Conservation (phyloP, 1,284 basidiomycete genomes). For the Irpex sp. region DNA sequence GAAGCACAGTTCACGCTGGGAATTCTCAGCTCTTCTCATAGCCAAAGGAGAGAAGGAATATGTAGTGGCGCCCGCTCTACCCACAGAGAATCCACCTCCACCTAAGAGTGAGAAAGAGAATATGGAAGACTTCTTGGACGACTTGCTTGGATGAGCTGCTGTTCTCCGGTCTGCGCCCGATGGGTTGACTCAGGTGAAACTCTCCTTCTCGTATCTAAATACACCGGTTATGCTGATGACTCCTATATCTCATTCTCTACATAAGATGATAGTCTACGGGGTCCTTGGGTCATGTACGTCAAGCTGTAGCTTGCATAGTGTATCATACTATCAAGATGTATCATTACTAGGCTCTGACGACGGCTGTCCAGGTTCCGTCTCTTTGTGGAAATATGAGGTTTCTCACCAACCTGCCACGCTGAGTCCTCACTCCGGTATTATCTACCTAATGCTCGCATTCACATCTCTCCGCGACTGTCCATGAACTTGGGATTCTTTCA, state of each 20-base stretch:
- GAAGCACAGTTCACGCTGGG: background rate
- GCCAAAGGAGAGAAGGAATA: constrained; percentile 26
- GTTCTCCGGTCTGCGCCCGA: background rate
- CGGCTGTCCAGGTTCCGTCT: background rate
- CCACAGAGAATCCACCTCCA: constrained; percentile 25
- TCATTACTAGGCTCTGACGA: too few relatives aligned
- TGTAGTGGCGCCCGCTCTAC: constrained; percentile 57
- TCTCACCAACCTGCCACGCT: background rate
- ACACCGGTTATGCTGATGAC: too few relatives aligned
- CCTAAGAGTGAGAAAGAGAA: constrained; percentile 48
- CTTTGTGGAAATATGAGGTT: background rate
- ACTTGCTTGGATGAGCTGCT: constrained; percentile 37
- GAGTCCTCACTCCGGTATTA: background rate
- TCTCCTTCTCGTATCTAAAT: too few relatives aligned
- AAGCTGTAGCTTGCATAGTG: background rate
- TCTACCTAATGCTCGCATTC: background rate
- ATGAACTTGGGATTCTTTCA: background rate
- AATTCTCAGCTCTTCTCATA: background rate
- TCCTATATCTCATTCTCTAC: too few relatives aligned
- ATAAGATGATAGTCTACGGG: background rate
- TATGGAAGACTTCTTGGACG: constrained; percentile 75
- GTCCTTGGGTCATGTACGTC: background rate
- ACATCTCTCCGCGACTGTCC: background rate
- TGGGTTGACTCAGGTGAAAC: too few relatives aligned
- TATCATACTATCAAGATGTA: background rate